These are phyloP conservation scores for Bipolaris oryzae DNA, from an alignment of 2,329 filamentous ascomycete species.

Conservation along the genomic window DNA sequence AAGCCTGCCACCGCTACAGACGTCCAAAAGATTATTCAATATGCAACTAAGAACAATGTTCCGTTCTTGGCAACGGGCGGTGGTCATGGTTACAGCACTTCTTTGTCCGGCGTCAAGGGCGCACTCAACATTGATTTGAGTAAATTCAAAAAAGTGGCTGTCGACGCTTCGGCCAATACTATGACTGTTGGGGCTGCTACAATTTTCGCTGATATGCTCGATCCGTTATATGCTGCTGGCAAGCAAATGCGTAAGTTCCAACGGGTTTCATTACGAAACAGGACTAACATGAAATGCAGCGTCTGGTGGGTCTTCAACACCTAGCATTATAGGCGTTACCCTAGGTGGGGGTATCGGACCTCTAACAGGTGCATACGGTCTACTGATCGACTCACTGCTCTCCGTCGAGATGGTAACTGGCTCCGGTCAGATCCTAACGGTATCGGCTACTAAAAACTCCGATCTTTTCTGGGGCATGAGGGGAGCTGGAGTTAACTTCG, in stretches of 20 bases:
- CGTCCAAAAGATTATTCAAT: slow-evolving; percentile 2
- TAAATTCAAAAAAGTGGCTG: background rate
- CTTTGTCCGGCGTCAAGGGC: background rate
- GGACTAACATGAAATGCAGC: background rate
- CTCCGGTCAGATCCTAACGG: slow-evolving; percentile 35
- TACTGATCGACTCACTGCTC: slow-evolving; percentile 18
- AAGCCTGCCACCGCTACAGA: slow-evolving; percentile 2
- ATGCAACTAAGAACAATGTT: slow-evolving; percentile 1
- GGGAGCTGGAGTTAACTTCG: slow-evolving; percentile 47
- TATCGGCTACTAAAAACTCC: slow-evolving; percentile 32
- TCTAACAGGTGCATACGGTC: slow-evolving; percentile 54
- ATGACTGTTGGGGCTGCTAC: slow-evolving; percentile 2
- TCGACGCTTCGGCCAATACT: background rate
- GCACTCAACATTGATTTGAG: slow-evolving; percentile 1
- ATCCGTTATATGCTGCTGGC: slow-evolving; percentile 2
- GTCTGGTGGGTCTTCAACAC: slow-evolving; percentile 1
- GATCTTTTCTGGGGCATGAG: slow-evolving; percentile 48
- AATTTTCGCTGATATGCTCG: background rate
- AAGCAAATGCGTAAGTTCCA: slow-evolving; percentile 3
- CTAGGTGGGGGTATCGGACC: slow-evolving; percentile 63
- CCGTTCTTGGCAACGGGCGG: slow-evolving; percentile 3
- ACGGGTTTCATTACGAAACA: background rate
- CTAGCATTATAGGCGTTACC: slow-evolving; percentile 61
- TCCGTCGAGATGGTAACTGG: slow-evolving; percentile 33
- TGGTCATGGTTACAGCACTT: background rate